Base-by-base conservation (phyloP, 2,329 filamentous ascomycete species). In the Cyphellophora europaea region DNA sequence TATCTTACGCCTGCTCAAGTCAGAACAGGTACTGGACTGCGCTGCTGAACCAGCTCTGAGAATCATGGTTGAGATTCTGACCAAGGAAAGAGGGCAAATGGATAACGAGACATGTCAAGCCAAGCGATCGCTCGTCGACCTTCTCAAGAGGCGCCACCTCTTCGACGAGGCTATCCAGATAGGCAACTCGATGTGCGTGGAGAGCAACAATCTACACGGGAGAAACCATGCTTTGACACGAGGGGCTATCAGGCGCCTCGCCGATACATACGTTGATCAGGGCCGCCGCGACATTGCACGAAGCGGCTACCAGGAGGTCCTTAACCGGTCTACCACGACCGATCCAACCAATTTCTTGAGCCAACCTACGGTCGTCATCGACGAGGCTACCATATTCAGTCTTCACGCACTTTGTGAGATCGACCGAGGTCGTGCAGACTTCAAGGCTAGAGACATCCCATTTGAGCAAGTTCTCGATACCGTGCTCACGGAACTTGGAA, bases 221-320 rank as follows among this genome's bases (percentile, higher is more conserved):
- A 11, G 14, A 12, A 15, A 29, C 8, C 17, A 32, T 12, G 19
- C n/a, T 14, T 18, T 11, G 18, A 14, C 28, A 14, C 14, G 35
- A 31, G 13, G 18, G 8, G 28, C 29, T 32, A 27, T 12, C 19
- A 14, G 34, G 19, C 6, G 35, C 14, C 19, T 31, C 4, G 27
- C 12, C n/a, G 18, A 36, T 12, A 32, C 17, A 15, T 17, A 32
- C 16, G 18, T 32, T 14, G 30, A 32, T 12, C 30, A 32, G 12
- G 30, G 30, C 8, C 12, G 18, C 8, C 17, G n/a, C 12, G 30
- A 32, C 5, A 8, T 10, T 6, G 30, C 30, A 5, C 12, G 18
- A 32, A 19, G 18, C n/a, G 30, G n/a, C n/a, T 32, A 32, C 15
- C 12, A 19, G 18, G 30, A 32, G 8, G 10, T 32, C 8, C 17